Conservation (phyloP, 1,284 basidiomycete species). For the Xanthoconium separans region DNA sequence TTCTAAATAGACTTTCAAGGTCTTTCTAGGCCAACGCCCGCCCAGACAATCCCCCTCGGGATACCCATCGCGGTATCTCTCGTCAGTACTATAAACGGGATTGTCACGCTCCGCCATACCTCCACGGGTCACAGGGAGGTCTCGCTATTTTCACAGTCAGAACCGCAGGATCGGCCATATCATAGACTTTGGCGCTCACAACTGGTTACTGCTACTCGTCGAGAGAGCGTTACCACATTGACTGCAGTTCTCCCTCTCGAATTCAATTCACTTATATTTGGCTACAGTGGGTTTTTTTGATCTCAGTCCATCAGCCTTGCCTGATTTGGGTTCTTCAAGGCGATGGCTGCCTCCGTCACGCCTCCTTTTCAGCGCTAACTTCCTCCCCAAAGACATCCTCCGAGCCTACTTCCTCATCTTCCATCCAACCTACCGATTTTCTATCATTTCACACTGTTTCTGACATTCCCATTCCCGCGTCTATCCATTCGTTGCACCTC, state of each 20-base stretch:
- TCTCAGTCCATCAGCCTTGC: background rate
- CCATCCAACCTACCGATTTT: background rate
- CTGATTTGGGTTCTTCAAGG: slow-evolving; percentile 39
- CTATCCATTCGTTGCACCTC: slow-evolving; percentile 50
- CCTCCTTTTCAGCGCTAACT: slow-evolving; percentile 40
- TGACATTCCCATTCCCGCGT: slow-evolving; percentile 45
- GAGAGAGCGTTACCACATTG: slow-evolving; percentile 15
- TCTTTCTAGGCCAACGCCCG: slow-evolving; percentile 10
- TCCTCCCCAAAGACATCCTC: background rate
- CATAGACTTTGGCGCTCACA: slow-evolving; percentile 23
- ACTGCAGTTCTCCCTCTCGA: slow-evolving; percentile 59
- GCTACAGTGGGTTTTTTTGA: slow-evolving; percentile 50
- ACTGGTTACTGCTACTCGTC: background rate
- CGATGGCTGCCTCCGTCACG: slow-evolving; percentile 52
- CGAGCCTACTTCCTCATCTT: slow-evolving; percentile 1
- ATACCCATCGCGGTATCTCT: slow-evolving; percentile 4
- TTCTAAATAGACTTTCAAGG: slow-evolving; percentile 10
- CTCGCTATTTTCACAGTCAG: slow-evolving; percentile 10
- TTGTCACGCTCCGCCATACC: slow-evolving; percentile 22
- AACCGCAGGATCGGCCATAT: slow-evolving; percentile 9
- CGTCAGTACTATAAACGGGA: slow-evolving; percentile 9
- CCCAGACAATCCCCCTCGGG: slow-evolving; percentile 11
- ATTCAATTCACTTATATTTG: slow-evolving; percentile 53
- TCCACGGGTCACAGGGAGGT: slow-evolving; percentile 22
- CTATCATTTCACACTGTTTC: slow-evolving; percentile 38